Base-by-base conservation (phyloP, 2,329 filamentous ascomycete species). In the Calonectria ilicicola region DNA sequence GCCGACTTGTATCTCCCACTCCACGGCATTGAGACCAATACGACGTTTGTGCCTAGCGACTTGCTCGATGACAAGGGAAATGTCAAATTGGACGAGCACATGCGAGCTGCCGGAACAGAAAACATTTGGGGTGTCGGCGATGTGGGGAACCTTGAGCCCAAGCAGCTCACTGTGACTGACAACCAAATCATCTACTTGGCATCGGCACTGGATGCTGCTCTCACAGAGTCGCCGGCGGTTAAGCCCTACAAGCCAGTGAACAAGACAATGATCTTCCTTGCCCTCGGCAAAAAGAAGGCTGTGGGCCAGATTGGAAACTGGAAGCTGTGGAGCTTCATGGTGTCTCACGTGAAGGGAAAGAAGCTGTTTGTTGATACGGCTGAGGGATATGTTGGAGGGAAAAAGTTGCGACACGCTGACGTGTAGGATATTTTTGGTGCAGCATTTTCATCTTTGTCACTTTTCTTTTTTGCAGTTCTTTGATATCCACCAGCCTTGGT, bases 111-210 rank as follows among this genome's bases (percentile, higher is more conserved):
- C 0, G 80, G 80, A 0, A 78, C 82, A 40, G 63, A 76, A 5
- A 86, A 87, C 67, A 78, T 87, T 5, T 88, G 86, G 81, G 82
- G 83, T 2, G 72, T 85, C 2, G 86, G 86, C 12, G 86, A 88
- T 65, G 82, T 83, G 0, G 85, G 85, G 4, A 81, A 84, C 72
- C 79, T 85, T 3, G 83, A 87, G 62, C 74, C 80, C 9, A 86
- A 86, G 67, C 84, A 83, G 44, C 76, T 83, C n/a, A 78, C 81
- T 1, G 73, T 81, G 2, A 80, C 79, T 1, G 82, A 83, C 62
- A 77, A 75, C 44, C 82, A 84, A 64, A 81, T 83, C 62, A 78
- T 82, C 17, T 75, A 81, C 65, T 65, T 85, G 29, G 79, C 80
- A 2, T 72, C 72, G 9, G 82, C 84, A 9, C 77, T 86, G 38